Base-by-base conservation (phyloP, 441 rosid genomes). In the Capsella rubella region DNA sequence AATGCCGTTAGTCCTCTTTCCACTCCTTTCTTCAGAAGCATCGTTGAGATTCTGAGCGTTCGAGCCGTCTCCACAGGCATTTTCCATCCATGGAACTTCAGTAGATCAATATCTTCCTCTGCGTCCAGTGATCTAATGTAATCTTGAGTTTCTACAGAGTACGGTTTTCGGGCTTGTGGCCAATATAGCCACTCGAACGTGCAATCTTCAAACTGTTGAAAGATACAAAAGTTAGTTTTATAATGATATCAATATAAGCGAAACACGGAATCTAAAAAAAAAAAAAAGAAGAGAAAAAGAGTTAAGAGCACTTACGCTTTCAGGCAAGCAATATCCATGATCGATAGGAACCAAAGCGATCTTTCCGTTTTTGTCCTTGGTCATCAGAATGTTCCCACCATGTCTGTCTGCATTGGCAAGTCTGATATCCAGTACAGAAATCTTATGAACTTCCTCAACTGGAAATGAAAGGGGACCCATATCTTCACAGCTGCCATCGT, bases 291-390 rank as follows among this genome's bases (percentile, higher is more conserved):
- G 8, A 28, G 8, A 12, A 49, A 7, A 13, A 59, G 8, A 64
- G 55, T 28, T 13, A n/a, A 8, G 47, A 52, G 64, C 1, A 45
- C 92, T 84, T 79, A 92, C 97, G 55, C 89, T 87, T 80, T 90
- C 91, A 67, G 97, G 96, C 82, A 92, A 79, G 82, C 94, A 90
- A 72, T 90, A 92, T 10, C 97, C 97, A 61, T 92, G 97, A 78
- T 92, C 96, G 10, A 92, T 92, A 25, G 97, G 97, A 83, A 87
- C 81, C 79, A 92, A 81, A 71, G 73, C 55, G 27, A 60, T 71
- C 40, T 78, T 82, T 42, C 92, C 87, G 29, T 78, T 75, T 27
- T 76, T 81, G 54, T 74, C 83, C 67, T 83, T 83, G 45, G 81
- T 77, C 85, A 82, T 46, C 46, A 92, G 71, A 58, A 92, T 88